These are phyloP conservation scores for Lineolata rhizophorae DNA, from an alignment of 495 filamentous ascomycete species.

Conservation along the genomic window DNA sequence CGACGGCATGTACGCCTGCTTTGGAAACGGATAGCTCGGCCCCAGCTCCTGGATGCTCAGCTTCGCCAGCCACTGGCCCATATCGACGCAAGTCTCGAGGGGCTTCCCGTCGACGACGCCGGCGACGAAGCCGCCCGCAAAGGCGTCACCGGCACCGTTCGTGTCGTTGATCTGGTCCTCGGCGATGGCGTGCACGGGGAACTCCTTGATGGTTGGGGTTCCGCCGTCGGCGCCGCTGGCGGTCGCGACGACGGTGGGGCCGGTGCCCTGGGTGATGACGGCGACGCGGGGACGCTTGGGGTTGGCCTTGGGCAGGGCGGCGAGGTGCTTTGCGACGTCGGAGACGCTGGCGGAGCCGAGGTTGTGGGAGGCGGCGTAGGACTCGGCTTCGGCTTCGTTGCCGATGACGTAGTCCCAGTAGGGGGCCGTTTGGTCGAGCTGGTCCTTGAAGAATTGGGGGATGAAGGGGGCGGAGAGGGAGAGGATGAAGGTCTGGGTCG, in stretches of 20 bases:
- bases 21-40: constrained; percentile 46
- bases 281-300: constrained; percentile 52
- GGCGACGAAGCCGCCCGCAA: constrained; percentile 81
- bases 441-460: constrained; percentile 91
- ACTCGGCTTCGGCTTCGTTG: constrained; percentile 82
- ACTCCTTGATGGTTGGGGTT: constrained; percentile 48
- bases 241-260: constrained; percentile 63
- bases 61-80: constrained; percentile 88
- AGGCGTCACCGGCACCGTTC: constrained; percentile 90
- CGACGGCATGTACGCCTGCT: constrained; percentile 1
- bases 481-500: constrained; percentile 60
- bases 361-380: constrained; percentile 63
- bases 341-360: constrained; percentile 48
- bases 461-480: constrained; percentile 92
- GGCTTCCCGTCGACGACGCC: constrained; percentile 68
- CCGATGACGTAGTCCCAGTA: constrained; percentile 96
- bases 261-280: constrained; percentile 84
- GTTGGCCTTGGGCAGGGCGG: constrained; percentile 81
- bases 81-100: constrained; percentile 53
- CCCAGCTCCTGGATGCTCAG: constrained; percentile 85
- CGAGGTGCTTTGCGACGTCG: constrained; percentile 71
- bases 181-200: constrained; percentile 54
- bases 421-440: constrained; percentile 55
- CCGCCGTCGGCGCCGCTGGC: constrained; percentile 34
- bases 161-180: constrained; percentile 72